Percentiles rank a stretch among this genome's conserved stretches.
These are phyloP conservation scores for Taphrina wiesneri DNA, from an alignment of 1,139 yeast genomes.

Conservation along the genomic window DNA sequence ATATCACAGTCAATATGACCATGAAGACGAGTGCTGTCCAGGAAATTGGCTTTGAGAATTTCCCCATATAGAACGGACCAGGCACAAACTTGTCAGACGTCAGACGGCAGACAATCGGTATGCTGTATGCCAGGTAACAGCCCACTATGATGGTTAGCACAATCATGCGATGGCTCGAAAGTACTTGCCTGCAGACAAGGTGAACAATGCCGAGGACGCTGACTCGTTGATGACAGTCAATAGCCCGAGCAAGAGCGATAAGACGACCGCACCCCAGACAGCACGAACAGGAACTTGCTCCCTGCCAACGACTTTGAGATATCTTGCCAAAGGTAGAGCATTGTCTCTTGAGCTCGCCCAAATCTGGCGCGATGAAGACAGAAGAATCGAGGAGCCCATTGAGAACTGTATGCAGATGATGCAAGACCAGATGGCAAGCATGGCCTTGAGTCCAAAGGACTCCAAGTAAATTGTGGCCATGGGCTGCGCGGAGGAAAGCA, in stretches of 20 bases:
- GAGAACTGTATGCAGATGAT: conserved; percentile 53
- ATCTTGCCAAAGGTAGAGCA: conserved; percentile 66
- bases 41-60: conserved; percentile 49
- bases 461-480: neutral
- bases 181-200: conserved; percentile 58
- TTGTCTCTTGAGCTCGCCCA: conserved; percentile 88
- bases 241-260: conserved; percentile 57
- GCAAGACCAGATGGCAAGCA: conserved; percentile 64
- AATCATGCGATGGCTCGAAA: neutral
- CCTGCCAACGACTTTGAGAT: conserved; percentile 46
- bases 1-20: conserved; percentile 52
- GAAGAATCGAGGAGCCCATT: conserved; percentile 54
- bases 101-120: conserved; percentile 57
- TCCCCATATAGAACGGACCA: conserved; percentile 65
- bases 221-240: conserved; percentile 59
- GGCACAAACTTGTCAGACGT: conserved; percentile 62
- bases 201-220: conserved; percentile 64
- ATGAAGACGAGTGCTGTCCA: conserved; percentile 47
- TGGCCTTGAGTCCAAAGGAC: conserved; percentile 53
- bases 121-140: conserved; percentile 58
- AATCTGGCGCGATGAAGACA: conserved; percentile 78
- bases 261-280: conserved; percentile 55
- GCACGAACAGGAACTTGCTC: conserved; percentile 63
- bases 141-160: neutral
- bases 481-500: conserved; percentile 5